Percentiles rank a stretch among this genome's conserved stretches.
These are phyloP conservation scores for Adansonia gregorii DNA, from an alignment of 441 rosid species.

Conservation along the genomic window DNA sequence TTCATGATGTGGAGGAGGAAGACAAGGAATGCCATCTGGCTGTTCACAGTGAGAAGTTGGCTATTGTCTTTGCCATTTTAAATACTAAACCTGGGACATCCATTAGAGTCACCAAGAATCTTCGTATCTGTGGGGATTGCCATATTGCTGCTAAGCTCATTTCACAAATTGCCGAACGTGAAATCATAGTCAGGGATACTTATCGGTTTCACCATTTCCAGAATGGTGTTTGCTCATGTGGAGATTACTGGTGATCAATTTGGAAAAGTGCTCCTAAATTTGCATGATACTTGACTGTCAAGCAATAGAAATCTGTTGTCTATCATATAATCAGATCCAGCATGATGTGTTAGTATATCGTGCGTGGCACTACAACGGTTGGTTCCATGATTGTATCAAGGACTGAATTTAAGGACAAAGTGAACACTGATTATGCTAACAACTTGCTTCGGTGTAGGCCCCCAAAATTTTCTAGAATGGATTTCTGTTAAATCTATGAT, in stretches of 20 bases:
- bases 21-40: conserved; percentile 62
- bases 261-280: background rate
- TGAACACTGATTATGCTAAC: background rate
- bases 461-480: background rate
- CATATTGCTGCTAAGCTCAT: conserved; percentile 60
- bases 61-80: conserved; percentile 55
- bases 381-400: background rate
- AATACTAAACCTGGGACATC: conserved; percentile 37
- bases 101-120: conserved; percentile 60
- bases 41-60: conserved; percentile 63
- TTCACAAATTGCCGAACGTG: conserved; percentile 49
- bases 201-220: conserved; percentile 55
- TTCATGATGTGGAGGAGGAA: conserved; percentile 66
- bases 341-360: background rate
- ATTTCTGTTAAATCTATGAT: background rate
- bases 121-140: conserved; percentile 61
- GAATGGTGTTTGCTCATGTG: conserved; percentile 56
- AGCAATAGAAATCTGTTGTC: background rate
- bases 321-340: too few relatives aligned
- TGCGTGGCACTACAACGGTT: background rate
- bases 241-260: conserved; percentile 56
- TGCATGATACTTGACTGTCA: background rate
- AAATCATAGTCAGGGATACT: conserved; percentile 54
- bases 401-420: background rate
- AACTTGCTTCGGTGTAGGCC: background rate